Evolutionary conservation across 2,329 filamentous ascomycete genomes (phyloP), one percentile per base, ranked within the genome.

Genomic region (Arthrobotrys pseudoclavata): DNA sequence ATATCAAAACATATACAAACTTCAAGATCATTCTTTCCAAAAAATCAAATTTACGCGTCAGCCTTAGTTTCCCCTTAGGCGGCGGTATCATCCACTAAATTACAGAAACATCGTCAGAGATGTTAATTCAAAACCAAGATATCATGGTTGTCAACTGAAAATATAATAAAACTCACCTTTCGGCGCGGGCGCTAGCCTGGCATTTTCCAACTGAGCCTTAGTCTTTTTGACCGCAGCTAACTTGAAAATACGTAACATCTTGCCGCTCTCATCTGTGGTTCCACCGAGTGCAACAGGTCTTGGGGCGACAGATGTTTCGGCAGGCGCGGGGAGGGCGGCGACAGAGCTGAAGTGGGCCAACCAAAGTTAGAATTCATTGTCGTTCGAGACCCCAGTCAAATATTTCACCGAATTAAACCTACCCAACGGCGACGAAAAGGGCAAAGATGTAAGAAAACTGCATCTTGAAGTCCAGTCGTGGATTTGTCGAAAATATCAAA

Each of bases 391-490:
- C 37, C 3, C 47, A 20, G 13, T 37, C 15, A 20, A 22, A 12
- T 10, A 6, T 9, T 40, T 40, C 12, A 40, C 9, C 7, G 15
- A 24, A 24, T 24, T 3, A 50, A 42, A 40, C 55, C 55, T 60
- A 60, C 55, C 55, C 34, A 18, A 42, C 18, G 18, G 55, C 55
- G n/a, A 60, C 20, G 55, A 60, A 42, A 60, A 42, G 31, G 6
- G 18, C 55, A 34, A 60, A 60, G 20, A 60, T 42, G 22, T 60
- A 60, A 42, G 34, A 60, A 24, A 60, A 42, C 12, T 60, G 55
- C 55, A 60, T 60, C 12, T 26, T 42, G 34, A 20, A 34, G 20
- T n/a, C n/a, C n/a, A n/a, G n/a, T 15, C 26, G 3, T 18, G 29
- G 15, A 29, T 57, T 57, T 22, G 13, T 26, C 20, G 55, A 13